Evolutionary conservation across 352 stramenopile species (phyloP).

Genomic region (Plasmopara viticola): DNA sequence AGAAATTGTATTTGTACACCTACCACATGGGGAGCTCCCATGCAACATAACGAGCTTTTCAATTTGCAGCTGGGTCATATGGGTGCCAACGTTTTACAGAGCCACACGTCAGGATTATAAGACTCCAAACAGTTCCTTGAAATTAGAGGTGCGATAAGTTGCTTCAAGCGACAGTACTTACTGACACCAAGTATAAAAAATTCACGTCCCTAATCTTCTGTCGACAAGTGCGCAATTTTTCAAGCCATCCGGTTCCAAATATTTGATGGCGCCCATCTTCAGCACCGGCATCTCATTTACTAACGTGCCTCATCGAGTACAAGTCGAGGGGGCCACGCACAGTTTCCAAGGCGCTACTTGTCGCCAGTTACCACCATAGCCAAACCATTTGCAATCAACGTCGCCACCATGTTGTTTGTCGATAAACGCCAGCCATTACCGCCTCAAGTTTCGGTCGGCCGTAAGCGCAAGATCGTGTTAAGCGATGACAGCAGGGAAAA

Average conservation of each 20-base stretch:
- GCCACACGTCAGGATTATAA: background rate
- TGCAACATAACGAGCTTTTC: background rate
- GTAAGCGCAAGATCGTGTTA: conserved; percentile 52
- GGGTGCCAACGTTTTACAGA: background rate
- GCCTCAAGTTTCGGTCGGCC: conserved; percentile 9
- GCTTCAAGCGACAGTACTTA: conserved; percentile 3
- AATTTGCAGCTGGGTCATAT: background rate
- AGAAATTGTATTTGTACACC: background rate
- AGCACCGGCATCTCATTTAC: conserved; percentile 19
- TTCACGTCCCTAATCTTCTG: conserved; percentile 1
- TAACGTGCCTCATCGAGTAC: conserved; percentile 12
- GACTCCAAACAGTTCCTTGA: background rate
- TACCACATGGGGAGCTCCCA: background rate
- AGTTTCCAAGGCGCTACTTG: background rate
- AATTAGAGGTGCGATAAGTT: background rate
- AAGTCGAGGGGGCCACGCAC: conserved; percentile 3
- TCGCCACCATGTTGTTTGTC: conserved; percentile 29
- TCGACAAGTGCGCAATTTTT: conserved; percentile 20
- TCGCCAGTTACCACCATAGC: conserved; percentile 15
- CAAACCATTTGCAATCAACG: conserved; percentile 15
- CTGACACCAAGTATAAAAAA: conserved; percentile 6
- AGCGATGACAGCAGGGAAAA: conserved; percentile 36
- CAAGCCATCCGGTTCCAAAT: conserved; percentile 22
- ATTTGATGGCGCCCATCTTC: conserved; percentile 17
- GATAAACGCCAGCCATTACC: conserved; percentile 24